Evolutionary conservation across 2,329 filamentous ascomycete genomes (phyloP), one percentile per base, ranked within the genome.

Genomic region (Dendryphion nanum): DNA sequence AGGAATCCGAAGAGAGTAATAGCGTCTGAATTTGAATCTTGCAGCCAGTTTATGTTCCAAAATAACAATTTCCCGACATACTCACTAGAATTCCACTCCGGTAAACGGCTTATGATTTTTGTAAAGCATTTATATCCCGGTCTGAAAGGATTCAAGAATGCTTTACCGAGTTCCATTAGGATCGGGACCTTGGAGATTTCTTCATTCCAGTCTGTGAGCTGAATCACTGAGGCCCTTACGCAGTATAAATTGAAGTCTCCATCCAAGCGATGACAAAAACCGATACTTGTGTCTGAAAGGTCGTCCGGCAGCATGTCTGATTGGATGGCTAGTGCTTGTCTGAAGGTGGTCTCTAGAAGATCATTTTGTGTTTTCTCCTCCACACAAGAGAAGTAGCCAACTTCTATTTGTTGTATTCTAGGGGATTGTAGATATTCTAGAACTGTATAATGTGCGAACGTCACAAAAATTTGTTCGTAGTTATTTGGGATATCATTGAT

Each of bases 371-470:
- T 30, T 7, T 6, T 33, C n/a, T 38, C 29, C 30, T 38, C 29
- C 19, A 7, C 18, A 23, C 24, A 6, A 24, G 29, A 10, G 21
- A 38, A 38, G 16, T 23, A 38, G 10, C 29, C 18, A 18, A 26
- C n/a, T 26, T 5, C 19, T 7, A 12, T 33, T n/a, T 18, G 4
- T 8, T 18, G 13, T 4, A 33, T 24, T 33, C 30, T 17, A 16
- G 5, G 19, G 3, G 36, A 38, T 7, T 17, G 4, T 7, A 38
- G 36, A 20, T 33, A 38, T 16, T 38, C 36, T 33, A 26, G 30
- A 14, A 38, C 29, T n/a, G 36, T 38, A 19, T 38, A 38, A 26
- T 38, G 36, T 6, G 36, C 30, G 26, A 38, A 24, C 7, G 30
- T 24, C 4, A 38, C 36, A 5, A 16, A 13, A 6, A 19, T 38